Evolutionary conservation across 148 eudicot species (phyloP).

Genomic region (Linanthus parryae): DNA sequence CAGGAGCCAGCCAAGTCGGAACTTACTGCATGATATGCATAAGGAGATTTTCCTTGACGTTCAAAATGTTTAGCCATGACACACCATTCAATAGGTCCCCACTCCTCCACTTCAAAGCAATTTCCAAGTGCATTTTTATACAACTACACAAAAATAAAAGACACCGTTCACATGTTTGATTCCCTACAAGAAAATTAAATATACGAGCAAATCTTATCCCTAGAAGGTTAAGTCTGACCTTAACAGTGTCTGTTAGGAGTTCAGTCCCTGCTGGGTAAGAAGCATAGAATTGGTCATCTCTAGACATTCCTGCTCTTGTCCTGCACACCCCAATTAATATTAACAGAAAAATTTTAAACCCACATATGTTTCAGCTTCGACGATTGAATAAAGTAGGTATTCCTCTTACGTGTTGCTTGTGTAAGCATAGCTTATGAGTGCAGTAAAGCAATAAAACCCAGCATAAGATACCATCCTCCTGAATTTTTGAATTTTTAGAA

Average conservation of each 20-base stretch:
- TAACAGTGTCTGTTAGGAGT: conserved; percentile 69
- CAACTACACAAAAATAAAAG: conserved; percentile 29
- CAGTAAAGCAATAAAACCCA: conserved; percentile 47
- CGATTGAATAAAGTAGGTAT: neutral
- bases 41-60: conserved; percentile 89
- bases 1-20: too few relatives aligned
- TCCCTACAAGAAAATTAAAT: neutral
- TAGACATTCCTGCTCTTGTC: conserved; percentile 78
- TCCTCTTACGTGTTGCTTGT: conserved; percentile 72
- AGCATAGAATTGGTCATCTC: conserved; percentile 87
- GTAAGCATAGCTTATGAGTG: conserved; percentile 56
- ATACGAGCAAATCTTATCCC: neutral
- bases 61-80: conserved; percentile 86
- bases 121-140: conserved; percentile 86
- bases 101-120: conserved; percentile 82
- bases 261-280: conserved; percentile 91
- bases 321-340: conserved; percentile 19
- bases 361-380: neutral
- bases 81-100: conserved; percentile 87
- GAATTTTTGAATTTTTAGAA: conserved; percentile 78
- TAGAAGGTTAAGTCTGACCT: conserved; percentile 30
- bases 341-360: neutral
- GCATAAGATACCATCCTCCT: conserved; percentile 51
- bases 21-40: conserved; percentile 88
- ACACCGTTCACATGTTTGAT: neutral